These are phyloP conservation scores for Flaveria bidentis DNA, from an alignment of 129 eudicot species.

Conservation along the genomic window DNA sequence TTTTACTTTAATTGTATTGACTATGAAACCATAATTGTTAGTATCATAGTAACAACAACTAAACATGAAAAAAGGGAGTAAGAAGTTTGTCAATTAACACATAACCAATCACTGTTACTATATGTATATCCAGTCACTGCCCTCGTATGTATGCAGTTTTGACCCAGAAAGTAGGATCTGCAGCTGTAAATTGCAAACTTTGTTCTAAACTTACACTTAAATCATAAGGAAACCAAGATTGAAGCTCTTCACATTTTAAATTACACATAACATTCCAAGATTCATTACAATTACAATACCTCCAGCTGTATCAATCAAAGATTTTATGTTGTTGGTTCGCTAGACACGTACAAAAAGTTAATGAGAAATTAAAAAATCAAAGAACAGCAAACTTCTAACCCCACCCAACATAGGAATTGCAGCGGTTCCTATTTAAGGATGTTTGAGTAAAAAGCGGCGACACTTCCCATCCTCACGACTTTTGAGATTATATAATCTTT, in stretches of 20 bases:
- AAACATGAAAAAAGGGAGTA: constrained; percentile 13
- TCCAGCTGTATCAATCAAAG: constrained; percentile 17
- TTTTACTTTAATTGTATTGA: neutral
- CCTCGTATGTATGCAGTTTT: neutral
- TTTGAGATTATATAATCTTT: neutral
- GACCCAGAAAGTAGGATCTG: neutral
- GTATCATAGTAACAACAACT: neutral
- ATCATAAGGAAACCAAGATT: neutral
- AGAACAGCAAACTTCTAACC: constrained; percentile 12
- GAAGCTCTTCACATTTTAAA: neutral
- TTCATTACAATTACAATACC: neutral
- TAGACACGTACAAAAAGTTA: neutral
- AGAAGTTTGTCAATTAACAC: neutral
- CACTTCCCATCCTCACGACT: neutral
- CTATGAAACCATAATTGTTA: neutral
- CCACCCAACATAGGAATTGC: neutral
- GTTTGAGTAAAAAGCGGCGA: neutral
- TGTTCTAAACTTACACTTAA: neutral
- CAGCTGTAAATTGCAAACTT: neutral
- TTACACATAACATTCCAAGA: neutral
- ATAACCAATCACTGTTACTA: neutral
- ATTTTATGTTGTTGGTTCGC: neutral
- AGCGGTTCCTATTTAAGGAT: neutral
- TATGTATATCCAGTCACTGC: neutral
- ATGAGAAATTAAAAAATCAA: neutral